A percentile compares a stretch with the other conserved stretches of the same genome.
Evolutionary conservation across 148 eudicot genomes (phyloP).

Genomic region (Camellia lanceoleosa): DNA sequence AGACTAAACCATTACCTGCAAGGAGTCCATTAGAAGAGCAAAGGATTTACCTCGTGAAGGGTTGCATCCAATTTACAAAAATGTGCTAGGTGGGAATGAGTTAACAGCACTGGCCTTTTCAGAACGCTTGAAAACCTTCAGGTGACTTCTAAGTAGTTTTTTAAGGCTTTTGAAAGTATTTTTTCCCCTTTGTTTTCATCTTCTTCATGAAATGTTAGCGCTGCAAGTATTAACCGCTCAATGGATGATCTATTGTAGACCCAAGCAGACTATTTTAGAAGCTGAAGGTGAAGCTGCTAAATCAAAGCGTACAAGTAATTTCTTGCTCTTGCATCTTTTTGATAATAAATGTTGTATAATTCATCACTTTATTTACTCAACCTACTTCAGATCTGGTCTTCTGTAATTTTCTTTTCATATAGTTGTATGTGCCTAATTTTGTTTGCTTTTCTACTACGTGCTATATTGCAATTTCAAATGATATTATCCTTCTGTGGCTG

Average conservation of each 20-base stretch:
- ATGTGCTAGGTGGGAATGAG: constrained; percentile 58
- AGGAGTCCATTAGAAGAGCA: constrained; percentile 80
- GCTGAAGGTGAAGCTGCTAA: constrained; percentile 86
- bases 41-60: constrained; percentile 84
- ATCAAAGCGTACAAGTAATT: constrained; percentile 58
- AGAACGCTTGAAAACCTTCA: constrained; percentile 79
- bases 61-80: constrained; percentile 83
- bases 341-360: background rate
- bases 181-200: constrained; percentile 2
- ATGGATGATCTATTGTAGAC: constrained; percentile 45
- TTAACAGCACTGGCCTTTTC: constrained; percentile 79
- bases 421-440: background rate
- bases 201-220: background rate
- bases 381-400: background rate
- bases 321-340: background rate
- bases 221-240: constrained; percentile 1
- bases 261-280: constrained; percentile 93
- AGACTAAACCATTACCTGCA: constrained; percentile 71
- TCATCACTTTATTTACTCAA: background rate
- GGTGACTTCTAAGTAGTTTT: constrained; percentile 31
- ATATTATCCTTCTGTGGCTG: background rate
- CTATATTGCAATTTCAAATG: background rate
- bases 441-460: background rate
- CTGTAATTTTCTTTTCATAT: background rate
- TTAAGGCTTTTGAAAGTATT: background rate